Conservation (phyloP, 768 basidiomycete species). For the Amyloporia xantha region DNA sequence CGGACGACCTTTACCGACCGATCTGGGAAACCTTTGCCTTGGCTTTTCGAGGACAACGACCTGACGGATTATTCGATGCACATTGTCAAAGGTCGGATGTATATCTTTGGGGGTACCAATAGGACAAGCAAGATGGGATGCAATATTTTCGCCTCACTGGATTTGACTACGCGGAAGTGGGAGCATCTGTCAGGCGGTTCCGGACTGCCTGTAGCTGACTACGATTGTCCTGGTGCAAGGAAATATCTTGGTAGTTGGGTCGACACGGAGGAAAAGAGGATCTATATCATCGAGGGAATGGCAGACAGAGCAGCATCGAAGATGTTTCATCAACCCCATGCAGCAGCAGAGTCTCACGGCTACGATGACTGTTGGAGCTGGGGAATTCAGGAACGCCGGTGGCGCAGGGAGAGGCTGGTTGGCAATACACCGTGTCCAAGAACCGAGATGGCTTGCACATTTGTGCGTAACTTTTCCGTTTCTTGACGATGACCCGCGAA, state of each 20-base stretch:
- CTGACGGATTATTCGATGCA: conserved; percentile 13
- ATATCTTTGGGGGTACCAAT: conserved; percentile 34
- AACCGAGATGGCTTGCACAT: conserved; percentile 27
- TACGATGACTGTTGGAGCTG: conserved; percentile 34
- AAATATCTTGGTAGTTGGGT: conserved; percentile 31
- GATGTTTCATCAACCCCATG: conserved; percentile 22
- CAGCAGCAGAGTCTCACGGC: conserved; percentile 14
- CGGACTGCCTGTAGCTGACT: conserved; percentile 12
- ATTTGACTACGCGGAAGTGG: conserved; percentile 30
- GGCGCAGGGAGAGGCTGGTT: conserved; percentile 26
- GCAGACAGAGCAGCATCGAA: conserved; percentile 28
- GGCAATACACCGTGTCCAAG: conserved; percentile 30
- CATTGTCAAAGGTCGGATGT: conserved; percentile 26
- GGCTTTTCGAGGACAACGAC: conserved; percentile 7
- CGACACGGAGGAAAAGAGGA: conserved; percentile 20
- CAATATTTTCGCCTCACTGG: conserved; percentile 33
- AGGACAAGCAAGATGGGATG: conserved; percentile 25
- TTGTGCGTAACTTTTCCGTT: conserved; percentile 20
- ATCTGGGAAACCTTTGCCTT: conserved; percentile 6
- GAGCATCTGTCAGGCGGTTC: conserved; percentile 17
- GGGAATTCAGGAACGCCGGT: conserved; percentile 24
- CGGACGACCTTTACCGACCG: conserved; percentile 19
- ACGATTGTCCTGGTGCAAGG: conserved; percentile 28
- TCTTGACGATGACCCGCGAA: background rate
- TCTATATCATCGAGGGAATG: conserved; percentile 31